These are phyloP conservation scores for Colletotrichum paranaense DNA, from an alignment of 2,329 filamentous ascomycete species.

Conservation along the genomic window DNA sequence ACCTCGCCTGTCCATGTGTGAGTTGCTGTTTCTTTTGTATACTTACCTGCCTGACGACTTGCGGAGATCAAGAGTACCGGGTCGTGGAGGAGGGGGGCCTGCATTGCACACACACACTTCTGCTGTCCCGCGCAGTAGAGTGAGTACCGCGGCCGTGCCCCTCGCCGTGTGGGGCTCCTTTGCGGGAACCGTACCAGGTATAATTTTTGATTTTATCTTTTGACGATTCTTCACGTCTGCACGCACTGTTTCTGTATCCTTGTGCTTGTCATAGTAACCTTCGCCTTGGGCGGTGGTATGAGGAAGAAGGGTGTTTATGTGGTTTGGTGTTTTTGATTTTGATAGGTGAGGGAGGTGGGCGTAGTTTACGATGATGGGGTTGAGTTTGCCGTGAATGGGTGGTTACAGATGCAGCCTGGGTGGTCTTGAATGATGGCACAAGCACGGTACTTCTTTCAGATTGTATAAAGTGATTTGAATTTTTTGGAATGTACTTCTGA, in stretches of 20 bases:
- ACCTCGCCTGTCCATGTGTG: neutral
- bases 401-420: neutral
- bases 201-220: constrained; percentile 7
- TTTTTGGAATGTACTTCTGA: neutral
- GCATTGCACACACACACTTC: constrained; percentile 20
- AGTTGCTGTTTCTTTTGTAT: neutral
- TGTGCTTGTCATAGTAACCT: neutral
- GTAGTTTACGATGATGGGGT: neutral
- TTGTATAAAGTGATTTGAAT: neutral
- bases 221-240: neutral
- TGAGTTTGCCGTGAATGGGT: neutral
- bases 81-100: constrained; percentile 13
- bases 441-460: neutral
- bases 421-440: too few relatives aligned
- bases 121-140: too few relatives aligned
- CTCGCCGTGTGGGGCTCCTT: constrained; percentile 13
- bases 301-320: constrained; percentile 3
- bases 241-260: too few relatives aligned
- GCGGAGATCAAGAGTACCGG: constrained; percentile 26
- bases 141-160: constrained; percentile 8
- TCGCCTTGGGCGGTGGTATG: constrained; percentile 1
- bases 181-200: constrained; percentile 3
- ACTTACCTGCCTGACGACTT: constrained; percentile 17
- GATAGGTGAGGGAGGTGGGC: neutral
- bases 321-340: neutral